Conservation (phyloP, 306 rosid genomes). For the Geum urbanum region DNA sequence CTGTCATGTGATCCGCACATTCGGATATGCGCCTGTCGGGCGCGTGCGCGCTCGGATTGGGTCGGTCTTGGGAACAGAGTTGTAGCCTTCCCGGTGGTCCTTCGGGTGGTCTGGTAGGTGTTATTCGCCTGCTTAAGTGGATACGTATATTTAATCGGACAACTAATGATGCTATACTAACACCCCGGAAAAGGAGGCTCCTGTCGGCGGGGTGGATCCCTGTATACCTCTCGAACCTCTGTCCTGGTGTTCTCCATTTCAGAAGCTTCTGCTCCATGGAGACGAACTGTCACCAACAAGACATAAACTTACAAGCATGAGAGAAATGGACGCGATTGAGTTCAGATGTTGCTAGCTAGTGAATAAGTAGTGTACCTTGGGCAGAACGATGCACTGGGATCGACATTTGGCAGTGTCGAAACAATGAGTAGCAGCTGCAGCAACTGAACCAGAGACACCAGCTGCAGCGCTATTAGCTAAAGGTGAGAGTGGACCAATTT, state of each 20-base stretch:
- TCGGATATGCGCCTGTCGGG: too few species aligned
- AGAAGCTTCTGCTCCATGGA: conserved; percentile 71
- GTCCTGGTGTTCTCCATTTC: conserved; percentile 70
- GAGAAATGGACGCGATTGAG: neutral
- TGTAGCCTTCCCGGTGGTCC: too few species aligned
- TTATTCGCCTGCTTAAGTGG: too few species aligned
- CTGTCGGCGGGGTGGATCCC: conserved; percentile 86
- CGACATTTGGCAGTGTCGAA: conserved; percentile 85
- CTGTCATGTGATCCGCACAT: too few species aligned
- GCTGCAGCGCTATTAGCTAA: conserved; percentile 68
- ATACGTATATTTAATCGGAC: too few species aligned
- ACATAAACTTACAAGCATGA: neutral
- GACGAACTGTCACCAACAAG: conserved; percentile 48
- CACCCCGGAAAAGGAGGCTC: conserved; percentile 51
- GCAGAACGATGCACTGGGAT: conserved; percentile 65
- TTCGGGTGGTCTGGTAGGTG: too few species aligned
- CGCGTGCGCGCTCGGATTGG: too few species aligned
- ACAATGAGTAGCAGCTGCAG: conserved; percentile 92
- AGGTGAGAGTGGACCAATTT: conserved; percentile 72
- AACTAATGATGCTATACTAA: too few species aligned
- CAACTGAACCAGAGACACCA: conserved; percentile 83
- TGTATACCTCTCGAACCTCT: conserved; percentile 55
- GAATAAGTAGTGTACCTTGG: conserved; percentile 52
- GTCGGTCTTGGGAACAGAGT: too few species aligned
- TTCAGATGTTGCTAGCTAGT: neutral